Percentiles rank a stretch among this genome's conserved stretches.
phyloP scores from a whole-genome alignment of 495 filamentous ascomycete species.

The Tuber umbilicatum region DNA sequence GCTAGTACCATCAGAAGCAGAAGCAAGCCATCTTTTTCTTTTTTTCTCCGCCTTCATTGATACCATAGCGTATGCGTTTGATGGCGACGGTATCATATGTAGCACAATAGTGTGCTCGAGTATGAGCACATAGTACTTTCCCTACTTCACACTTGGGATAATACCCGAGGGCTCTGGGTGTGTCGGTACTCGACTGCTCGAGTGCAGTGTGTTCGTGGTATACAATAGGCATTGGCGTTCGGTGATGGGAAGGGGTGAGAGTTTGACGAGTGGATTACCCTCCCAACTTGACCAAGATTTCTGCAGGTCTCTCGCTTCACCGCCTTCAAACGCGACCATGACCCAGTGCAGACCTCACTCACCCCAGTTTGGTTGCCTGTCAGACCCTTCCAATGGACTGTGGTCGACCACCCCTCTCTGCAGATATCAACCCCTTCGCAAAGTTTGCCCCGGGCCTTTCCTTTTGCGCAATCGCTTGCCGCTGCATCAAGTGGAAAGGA shows the following conservation, averaged over 20 bases:
- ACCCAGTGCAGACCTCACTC: constrained; percentile 12
- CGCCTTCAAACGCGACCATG: constrained; percentile 22
- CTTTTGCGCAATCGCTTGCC: constrained; percentile 38
- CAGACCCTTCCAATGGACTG: constrained; percentile 8
- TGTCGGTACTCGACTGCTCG: neutral
- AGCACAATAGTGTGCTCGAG: neutral
- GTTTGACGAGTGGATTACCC: constrained; percentile 15
- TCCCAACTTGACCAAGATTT: constrained; percentile 33
- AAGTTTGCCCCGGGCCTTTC: constrained; percentile 27
- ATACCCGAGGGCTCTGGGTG: neutral
- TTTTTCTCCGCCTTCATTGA: neutral
- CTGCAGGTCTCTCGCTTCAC: constrained; percentile 40
- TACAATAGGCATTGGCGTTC: neutral
- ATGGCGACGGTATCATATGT: neutral
- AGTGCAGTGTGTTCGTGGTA: neutral
- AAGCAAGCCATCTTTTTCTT: neutral
- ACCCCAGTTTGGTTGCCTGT: neutral
- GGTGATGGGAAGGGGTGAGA: neutral
- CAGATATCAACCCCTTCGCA: constrained; percentile 38
- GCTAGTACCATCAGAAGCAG: neutral
- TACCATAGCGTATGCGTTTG: neutral
- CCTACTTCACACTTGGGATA: neutral
- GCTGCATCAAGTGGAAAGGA: constrained; percentile 7
- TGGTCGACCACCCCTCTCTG: constrained; percentile 16
- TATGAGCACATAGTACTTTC: neutral